A percentile compares a stretch with the other conserved stretches of the same genome.
phyloP scores from a whole-genome alignment of 176 grass and related monocot genomes.

The Lolium perenne region DNA sequence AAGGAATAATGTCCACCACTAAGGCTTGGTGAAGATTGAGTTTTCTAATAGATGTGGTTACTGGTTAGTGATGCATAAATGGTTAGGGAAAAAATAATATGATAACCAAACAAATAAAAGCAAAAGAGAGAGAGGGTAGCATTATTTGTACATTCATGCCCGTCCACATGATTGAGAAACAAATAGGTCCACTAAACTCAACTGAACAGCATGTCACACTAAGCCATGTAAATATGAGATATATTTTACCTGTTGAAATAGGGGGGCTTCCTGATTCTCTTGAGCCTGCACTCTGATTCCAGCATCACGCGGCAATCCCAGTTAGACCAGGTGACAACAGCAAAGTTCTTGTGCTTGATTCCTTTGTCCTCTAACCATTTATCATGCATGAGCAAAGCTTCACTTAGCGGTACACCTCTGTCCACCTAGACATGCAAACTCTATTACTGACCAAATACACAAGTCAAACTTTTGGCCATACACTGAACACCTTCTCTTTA shows the following conservation, averaged over 20 bases:
- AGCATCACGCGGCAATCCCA: slow-evolving; percentile 97
- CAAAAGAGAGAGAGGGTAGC: neutral
- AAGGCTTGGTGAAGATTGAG: neutral
- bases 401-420: slow-evolving; percentile 92
- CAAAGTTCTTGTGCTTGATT: slow-evolving; percentile 92
- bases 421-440: slow-evolving; percentile 72
- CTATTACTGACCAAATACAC: slow-evolving; percentile 20
- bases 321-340: slow-evolving; percentile 92
- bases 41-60: neutral
- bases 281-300: slow-evolving; percentile 93
- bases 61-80: slow-evolving; percentile 14
- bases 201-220: neutral
- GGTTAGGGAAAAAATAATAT: neutral
- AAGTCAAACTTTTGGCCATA: neutral
- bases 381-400: slow-evolving; percentile 98
- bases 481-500: neutral
- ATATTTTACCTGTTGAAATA: slow-evolving; percentile 83
- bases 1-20: neutral
- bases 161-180: neutral
- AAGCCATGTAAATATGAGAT: slow-evolving; percentile 5
- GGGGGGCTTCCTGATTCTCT: slow-evolving; percentile 90
- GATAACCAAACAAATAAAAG: neutral
- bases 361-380: slow-evolving; percentile 98
- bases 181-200: neutral
- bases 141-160: neutral